phyloP scores from a whole-genome alignment of 2,329 filamentous ascomycete genomes.

The Uncinocarpus reesii region DNA sequence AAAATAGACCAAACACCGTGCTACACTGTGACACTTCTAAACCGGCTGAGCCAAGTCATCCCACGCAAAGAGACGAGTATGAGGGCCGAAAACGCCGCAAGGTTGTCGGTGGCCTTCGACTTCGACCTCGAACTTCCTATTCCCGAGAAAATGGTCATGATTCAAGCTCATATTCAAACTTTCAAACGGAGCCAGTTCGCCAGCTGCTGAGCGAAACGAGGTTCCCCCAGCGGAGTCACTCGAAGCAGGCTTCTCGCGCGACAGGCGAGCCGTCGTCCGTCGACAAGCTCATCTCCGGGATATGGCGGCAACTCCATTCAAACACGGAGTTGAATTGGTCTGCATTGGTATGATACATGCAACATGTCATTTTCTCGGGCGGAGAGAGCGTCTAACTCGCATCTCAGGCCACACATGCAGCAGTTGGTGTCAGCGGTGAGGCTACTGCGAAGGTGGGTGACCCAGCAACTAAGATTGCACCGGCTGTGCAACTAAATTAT shows the following conservation, averaged over 20 bases:
- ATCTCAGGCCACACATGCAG: not conserved
- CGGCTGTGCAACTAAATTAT: not conserved
- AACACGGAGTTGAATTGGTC: slow-evolving; percentile 17
- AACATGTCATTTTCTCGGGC: not conserved
- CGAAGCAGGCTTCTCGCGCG: slow-evolving; percentile 27
- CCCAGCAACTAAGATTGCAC: not conserved
- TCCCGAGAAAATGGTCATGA: not conserved
- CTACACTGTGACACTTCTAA: not conserved
- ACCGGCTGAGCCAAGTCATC: not conserved
- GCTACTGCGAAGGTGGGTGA: slow-evolving; percentile 9
- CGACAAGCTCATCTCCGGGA: slow-evolving; percentile 41
- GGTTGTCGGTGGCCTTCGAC: slow-evolving; percentile 26
- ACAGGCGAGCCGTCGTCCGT: slow-evolving; percentile 30
- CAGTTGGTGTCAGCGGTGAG: slow-evolving; percentile 2
- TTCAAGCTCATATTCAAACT: slow-evolving; percentile 1
- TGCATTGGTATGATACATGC: slow-evolving; percentile 15
- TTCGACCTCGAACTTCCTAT: slow-evolving; percentile 10
- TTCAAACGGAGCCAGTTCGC: slow-evolving; percentile 12
- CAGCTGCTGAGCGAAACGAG: slow-evolving; percentile 23
- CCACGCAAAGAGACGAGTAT: not conserved
- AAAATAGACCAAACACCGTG: not conserved
- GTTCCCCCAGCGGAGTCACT: slow-evolving; percentile 21
- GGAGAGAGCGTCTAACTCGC: not conserved
- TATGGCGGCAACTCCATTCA: slow-evolving; percentile 41
- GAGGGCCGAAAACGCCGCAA: slow-evolving; percentile 21